A percentile compares a stretch with the other conserved stretches of the same genome.
Conservation (phyloP, 352 stramenopile species). For the Globisporangium uncinulatum region DNA sequence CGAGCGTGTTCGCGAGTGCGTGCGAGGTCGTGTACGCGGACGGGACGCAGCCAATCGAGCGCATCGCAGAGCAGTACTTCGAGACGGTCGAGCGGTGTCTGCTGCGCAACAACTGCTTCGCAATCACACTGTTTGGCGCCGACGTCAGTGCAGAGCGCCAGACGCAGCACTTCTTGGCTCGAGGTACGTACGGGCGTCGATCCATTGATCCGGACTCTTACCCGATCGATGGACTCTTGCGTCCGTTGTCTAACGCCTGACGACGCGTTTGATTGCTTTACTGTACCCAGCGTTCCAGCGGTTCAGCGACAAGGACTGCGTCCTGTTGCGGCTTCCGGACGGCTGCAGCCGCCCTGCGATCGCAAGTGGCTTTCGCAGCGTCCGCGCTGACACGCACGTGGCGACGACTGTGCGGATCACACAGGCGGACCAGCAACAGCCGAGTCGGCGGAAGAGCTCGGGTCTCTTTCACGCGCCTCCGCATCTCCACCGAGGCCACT, state of each 20-base stretch:
- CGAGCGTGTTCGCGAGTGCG: conserved; percentile 24
- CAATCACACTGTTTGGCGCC: conserved; percentile 53
- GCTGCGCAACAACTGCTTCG: conserved; percentile 55
- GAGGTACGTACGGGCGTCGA: conserved; percentile 20
- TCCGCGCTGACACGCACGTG: conserved; percentile 28
- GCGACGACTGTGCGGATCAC: conserved; percentile 36
- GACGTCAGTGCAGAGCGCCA: conserved; percentile 26
- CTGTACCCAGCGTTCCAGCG: conserved; percentile 36
- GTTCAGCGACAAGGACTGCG: conserved; percentile 52
- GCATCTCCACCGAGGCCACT: conserved; percentile 2
- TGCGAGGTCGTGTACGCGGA: conserved; percentile 44
- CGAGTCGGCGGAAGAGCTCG: conserved; percentile 8
- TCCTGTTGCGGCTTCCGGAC: conserved; percentile 47
- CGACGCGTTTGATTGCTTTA: not conserved
- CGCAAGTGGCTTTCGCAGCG: conserved; percentile 37
- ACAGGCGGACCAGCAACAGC: conserved; percentile 16
- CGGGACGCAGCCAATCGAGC: conserved; percentile 43
- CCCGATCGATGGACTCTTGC: not conserved
- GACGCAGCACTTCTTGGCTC: conserved; percentile 43
- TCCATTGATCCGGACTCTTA: not conserved
- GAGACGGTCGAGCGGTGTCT: conserved; percentile 39
- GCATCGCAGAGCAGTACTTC: conserved; percentile 53
- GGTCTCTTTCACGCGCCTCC: not conserved
- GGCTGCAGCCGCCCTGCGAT: conserved; percentile 32
- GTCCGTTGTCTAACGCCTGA: not conserved